Percentiles rank a stretch among this genome's conserved stretches.
phyloP scores from a whole-genome alignment of 805 yeast genomes.

The Cyberlindnera maritima region DNA sequence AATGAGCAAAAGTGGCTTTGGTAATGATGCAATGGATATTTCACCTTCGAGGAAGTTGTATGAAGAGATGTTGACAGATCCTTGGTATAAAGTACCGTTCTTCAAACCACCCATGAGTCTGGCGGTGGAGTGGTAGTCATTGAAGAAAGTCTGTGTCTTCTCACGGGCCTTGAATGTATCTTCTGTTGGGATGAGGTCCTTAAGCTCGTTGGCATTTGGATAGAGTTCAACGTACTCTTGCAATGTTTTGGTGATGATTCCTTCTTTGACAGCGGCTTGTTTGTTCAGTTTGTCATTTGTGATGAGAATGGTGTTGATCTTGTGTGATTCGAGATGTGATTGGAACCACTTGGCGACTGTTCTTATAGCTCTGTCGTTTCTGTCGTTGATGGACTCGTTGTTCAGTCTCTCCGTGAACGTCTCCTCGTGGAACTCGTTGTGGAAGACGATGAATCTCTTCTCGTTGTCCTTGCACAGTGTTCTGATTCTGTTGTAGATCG shows the following conservation, averaged over 20 bases:
- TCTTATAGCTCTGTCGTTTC: slow-evolving; percentile 90
- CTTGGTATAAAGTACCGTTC: slow-evolving; percentile 85
- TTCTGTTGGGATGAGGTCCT: slow-evolving; percentile 71
- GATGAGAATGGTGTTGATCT: slow-evolving; percentile 52
- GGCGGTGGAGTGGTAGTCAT: slow-evolving; percentile 76
- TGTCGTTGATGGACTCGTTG: slow-evolving; percentile 78
- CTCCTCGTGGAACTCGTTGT: slow-evolving; percentile 80
- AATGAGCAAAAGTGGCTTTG: slow-evolving; percentile 75
- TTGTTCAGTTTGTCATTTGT: slow-evolving; percentile 78
- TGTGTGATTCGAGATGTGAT: slow-evolving; percentile 49
- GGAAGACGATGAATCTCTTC: slow-evolving; percentile 86
- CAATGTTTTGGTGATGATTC: slow-evolving; percentile 53
- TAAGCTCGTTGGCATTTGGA: slow-evolving; percentile 69
- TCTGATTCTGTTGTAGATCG: slow-evolving; percentile 83
- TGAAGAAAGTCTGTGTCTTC: slow-evolving; percentile 42
- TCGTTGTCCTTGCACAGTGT: slow-evolving; percentile 69
- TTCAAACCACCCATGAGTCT: slow-evolving; percentile 88
- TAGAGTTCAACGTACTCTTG: slow-evolving; percentile 68
- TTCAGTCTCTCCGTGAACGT: slow-evolving; percentile 61
- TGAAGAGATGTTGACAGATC: slow-evolving; percentile 73
- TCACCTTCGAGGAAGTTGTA: slow-evolving; percentile 89
- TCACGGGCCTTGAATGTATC: slow-evolving; percentile 30
- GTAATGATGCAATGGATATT: slow-evolving; percentile 65
- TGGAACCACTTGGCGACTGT: slow-evolving; percentile 69
- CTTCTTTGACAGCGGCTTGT: slow-evolving; percentile 51